Evolutionary conservation across 1,139 yeast genomes (phyloP).

Genomic region (Entelexis paramagnoliae): DNA sequence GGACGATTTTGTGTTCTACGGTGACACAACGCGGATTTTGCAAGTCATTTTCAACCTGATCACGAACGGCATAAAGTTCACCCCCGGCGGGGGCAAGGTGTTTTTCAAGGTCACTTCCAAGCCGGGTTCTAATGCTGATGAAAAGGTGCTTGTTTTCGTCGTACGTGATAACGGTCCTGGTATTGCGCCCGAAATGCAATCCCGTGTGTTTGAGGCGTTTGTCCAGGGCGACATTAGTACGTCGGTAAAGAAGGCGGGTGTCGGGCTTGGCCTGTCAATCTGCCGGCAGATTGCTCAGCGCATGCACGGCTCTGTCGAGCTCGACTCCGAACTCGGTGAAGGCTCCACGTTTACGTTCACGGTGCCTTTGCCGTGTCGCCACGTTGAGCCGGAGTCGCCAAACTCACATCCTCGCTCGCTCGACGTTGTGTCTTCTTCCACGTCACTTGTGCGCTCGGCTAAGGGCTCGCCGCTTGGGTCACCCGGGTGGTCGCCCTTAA

Average conservation of each 20-base stretch:
- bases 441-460: neutral
- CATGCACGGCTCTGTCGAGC: constrained; percentile 57
- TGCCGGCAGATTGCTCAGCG: constrained; percentile 83
- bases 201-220: constrained; percentile 87
- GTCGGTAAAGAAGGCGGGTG: constrained; percentile 88
- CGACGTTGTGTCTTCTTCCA: constrained; percentile 5
- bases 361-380: constrained; percentile 40
- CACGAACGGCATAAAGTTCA: constrained; percentile 80
- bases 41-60: constrained; percentile 90
- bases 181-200: constrained; percentile 69
- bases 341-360: constrained; percentile 77
- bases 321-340: constrained; percentile 59
- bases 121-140: neutral
- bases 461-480: neutral
- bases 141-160: constrained; percentile 36
- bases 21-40: constrained; percentile 86
- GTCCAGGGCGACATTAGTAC: constrained; percentile 95
- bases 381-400: constrained; percentile 4
- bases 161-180: constrained; percentile 94
- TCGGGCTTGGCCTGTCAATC: constrained; percentile 88
- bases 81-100: constrained; percentile 80
- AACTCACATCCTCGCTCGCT: constrained; percentile 4
- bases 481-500: neutral
- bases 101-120: constrained; percentile 39
- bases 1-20: constrained; percentile 36